Percentiles rank a stretch among this genome's conserved stretches.
These are phyloP conservation scores for Puccinia hordei DNA, from an alignment of 1,284 basidiomycete species.

Conservation along the genomic window DNA sequence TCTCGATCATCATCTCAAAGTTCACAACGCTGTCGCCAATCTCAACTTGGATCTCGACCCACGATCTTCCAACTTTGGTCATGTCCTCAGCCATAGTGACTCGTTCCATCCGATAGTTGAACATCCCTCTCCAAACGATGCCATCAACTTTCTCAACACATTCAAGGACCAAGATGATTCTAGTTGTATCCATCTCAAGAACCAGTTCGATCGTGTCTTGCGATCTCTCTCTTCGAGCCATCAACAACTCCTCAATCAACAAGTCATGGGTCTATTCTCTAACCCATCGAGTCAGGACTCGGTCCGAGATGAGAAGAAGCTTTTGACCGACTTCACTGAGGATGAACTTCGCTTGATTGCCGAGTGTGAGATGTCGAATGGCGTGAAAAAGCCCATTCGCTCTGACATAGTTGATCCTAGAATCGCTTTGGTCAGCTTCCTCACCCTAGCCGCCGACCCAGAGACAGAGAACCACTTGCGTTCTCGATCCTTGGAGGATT, in stretches of 20 bases:
- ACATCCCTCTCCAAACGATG: background rate
- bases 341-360: constrained; percentile 25
- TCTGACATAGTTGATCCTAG: no score
- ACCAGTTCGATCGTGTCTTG: constrained; percentile 27
- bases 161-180: background rate
- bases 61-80: no score
- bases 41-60: constrained; percentile 72
- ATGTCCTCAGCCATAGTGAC: constrained; percentile 31
- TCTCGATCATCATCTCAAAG: no score
- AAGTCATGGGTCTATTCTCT: no score
- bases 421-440: constrained; percentile 30
- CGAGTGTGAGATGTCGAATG: constrained; percentile 18
- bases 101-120: constrained; percentile 42
- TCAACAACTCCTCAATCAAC: background rate
- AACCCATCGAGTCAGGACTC: background rate
- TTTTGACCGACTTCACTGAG: constrained; percentile 27
- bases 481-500: constrained; percentile 22
- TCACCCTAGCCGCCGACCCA: constrained; percentile 36
- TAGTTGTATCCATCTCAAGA: constrained; percentile 28
- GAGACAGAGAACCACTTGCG: constrained; percentile 21
- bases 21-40: no score
- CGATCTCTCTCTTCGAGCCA: background rate
- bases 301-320: background rate
- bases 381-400: background rate
- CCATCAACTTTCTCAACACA: background rate